Base-by-base conservation (phyloP, 225 moss, liverwort and hornwort species). In the Physcomitrium patens region DNA sequence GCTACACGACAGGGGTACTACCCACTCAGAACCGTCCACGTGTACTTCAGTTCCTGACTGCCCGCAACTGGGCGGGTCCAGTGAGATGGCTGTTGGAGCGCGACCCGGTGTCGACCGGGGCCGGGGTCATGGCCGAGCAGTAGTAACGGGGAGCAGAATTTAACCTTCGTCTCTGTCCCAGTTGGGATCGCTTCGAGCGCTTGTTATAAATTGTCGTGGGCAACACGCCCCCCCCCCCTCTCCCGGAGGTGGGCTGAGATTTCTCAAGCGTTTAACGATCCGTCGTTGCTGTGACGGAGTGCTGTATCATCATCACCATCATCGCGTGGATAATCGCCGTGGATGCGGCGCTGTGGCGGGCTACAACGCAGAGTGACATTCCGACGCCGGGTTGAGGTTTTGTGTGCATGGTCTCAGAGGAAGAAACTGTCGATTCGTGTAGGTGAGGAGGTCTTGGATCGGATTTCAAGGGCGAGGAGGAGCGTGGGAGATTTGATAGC, bases 61-160 rank as follows among this genome's bases (percentile, higher is more conserved):
- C 31, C 31, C 31, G 31, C 31, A 7, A 75, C 86, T 56, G 77
- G 80, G 70, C 66, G 62, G 37, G 28, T 63, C 72, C 79, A 47
- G 77, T 80, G 80, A 83, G 59, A 80, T 80, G 80, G 80, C 80
- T 86, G 86, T 86, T 86, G 86, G 83, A 27, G 76, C 51, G 17
- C 12, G 16, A 9, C 62, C n/a, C 69, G 49, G 45, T 48, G 15
- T 23, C 47, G 55, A 70, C 74, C 49, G 14, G 45, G 63, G 53
- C 24, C 13, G 20, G 45, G 63, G 53, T 17, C 13, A n/a, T 28
- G 64, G 37, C 16, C 51, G 27, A 37, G n/a, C n/a, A n/a, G n/a
- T n/a, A n/a, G 31, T 52, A 28, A 42, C 63, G 19, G 0, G 0
- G 22, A 65, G 64, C 44, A 20, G 5, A 64, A 74, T 54, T 62